Conservation (phyloP, 2,329 filamentous ascomycete genomes). For the Sporothrix sp. region DNA sequence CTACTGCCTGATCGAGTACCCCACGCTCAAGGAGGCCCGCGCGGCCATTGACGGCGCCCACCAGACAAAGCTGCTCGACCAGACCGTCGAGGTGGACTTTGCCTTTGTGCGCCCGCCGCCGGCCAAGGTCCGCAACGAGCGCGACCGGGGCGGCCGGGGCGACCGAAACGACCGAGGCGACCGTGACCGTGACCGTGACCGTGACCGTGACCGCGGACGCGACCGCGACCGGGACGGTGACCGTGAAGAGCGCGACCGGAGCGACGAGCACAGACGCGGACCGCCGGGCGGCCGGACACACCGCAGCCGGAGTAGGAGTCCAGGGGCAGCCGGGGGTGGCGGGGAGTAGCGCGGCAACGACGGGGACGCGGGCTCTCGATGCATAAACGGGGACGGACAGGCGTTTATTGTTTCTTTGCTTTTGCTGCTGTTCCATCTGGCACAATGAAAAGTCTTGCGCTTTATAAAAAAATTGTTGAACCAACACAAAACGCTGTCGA, state of each 20-base stretch:
- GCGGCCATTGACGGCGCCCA: slow-evolving; percentile 77
- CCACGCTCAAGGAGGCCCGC: slow-evolving; percentile 66
- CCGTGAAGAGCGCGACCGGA: background rate
- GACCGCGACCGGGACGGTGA: slow-evolving; percentile 2
- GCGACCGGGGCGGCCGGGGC: slow-evolving; percentile 22
- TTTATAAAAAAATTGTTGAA: too few relatives aligned
- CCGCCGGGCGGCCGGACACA: slow-evolving; percentile 25
- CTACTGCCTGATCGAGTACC: slow-evolving; percentile 77
- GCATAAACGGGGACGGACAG: background rate
- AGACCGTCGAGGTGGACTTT: slow-evolving; percentile 73
- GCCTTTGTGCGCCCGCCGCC: slow-evolving; percentile 75
- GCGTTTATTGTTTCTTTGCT: background rate
- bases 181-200: background rate
- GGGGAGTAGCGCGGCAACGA: slow-evolving; percentile 19
- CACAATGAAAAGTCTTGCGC: too few relatives aligned
- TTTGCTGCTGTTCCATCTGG: background rate
- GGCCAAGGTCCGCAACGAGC: slow-evolving; percentile 37
- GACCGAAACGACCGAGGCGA: slow-evolving; percentile 2
- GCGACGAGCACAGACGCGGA: slow-evolving; percentile 12
- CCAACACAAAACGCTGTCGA: background rate
- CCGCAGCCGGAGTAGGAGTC: slow-evolving; percentile 40
- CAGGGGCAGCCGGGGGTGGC: slow-evolving; percentile 23
- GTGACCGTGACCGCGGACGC: background rate
- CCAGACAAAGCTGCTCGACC: slow-evolving; percentile 66
- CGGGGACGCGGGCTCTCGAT: background rate